phyloP scores from a whole-genome alignment of 192 early-diverging fungal species.

The Coemansia umbellata region DNA sequence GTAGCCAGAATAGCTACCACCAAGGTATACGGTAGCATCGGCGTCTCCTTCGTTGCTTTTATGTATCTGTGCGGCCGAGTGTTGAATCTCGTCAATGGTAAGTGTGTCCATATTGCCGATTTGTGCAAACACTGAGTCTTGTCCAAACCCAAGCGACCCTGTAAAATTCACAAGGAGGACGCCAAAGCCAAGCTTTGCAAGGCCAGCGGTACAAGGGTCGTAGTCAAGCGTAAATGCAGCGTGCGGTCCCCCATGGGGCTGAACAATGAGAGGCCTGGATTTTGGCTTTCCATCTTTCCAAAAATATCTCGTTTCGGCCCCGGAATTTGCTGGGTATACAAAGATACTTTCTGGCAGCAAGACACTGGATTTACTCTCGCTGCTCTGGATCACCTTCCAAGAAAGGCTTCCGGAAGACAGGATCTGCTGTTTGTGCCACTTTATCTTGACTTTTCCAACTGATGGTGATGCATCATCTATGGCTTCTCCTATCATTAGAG shows the following conservation, averaged over 20 bases:
- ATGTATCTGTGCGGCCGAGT: slow-evolving; percentile 28
- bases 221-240: slow-evolving; percentile 53
- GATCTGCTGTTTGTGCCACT: slow-evolving; percentile 11
- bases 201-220: slow-evolving; percentile 37
- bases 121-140: slow-evolving; percentile 58
- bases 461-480: neutral
- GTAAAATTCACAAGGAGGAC: slow-evolving; percentile 71
- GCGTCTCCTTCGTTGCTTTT: slow-evolving; percentile 44
- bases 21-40: slow-evolving; percentile 55
- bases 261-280: slow-evolving; percentile 58
- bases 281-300: slow-evolving; percentile 11
- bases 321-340: slow-evolving; percentile 20
- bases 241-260: slow-evolving; percentile 83
- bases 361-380: too few relatives aligned
- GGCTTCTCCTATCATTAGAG: slow-evolving; percentile 34
- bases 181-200: slow-evolving; percentile 62
- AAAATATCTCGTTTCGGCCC: slow-evolving; percentile 14
- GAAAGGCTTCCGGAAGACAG: neutral
- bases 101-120: slow-evolving; percentile 64
- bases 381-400: slow-evolving; percentile 13
- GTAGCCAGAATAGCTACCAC: slow-evolving; percentile 74
- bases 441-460: neutral
- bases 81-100: slow-evolving; percentile 64
- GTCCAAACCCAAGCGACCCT: slow-evolving; percentile 77
- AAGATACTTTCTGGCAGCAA: slow-evolving; percentile 26